A percentile compares a stretch with the other conserved stretches of the same genome.
phyloP scores from a whole-genome alignment of 805 yeast genomes.

The Spathaspora sp. region DNA sequence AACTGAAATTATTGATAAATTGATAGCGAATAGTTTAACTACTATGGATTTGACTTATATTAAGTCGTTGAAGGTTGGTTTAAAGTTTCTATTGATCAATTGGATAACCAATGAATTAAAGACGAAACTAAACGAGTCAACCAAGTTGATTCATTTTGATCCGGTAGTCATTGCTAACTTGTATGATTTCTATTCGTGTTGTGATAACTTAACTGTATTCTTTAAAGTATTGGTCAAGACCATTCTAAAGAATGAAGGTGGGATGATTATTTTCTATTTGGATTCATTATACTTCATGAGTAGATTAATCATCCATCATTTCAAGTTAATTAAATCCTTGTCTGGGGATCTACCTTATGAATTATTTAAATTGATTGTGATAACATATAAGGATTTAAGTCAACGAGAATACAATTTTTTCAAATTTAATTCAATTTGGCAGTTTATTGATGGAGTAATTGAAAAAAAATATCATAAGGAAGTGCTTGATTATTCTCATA shows the following conservation, averaged over 20 bases:
- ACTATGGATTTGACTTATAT: constrained; percentile 9
- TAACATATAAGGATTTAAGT: constrained; percentile 31
- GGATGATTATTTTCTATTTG: constrained; percentile 36
- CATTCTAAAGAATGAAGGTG: constrained; percentile 36
- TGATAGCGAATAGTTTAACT: constrained; percentile 18
- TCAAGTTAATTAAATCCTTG: constrained; percentile 30
- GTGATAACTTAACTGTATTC: constrained; percentile 40
- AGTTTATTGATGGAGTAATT: constrained; percentile 24
- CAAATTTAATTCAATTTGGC: constrained; percentile 32
- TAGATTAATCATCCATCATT: constrained; percentile 27
- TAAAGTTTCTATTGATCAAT: constrained; percentile 43
- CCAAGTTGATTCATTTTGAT: constrained; percentile 33
- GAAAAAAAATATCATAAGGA: constrained; percentile 13
- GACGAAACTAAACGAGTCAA: constrained; percentile 26
- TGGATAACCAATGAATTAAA: constrained; percentile 47
- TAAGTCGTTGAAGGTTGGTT: constrained; percentile 33
- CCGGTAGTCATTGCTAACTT: constrained; percentile 26
- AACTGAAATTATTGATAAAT: constrained; percentile 27
- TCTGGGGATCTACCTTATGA: constrained; percentile 27
- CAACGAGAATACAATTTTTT: constrained; percentile 31
- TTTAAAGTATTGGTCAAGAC: constrained; percentile 32
- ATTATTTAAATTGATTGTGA: constrained; percentile 29
- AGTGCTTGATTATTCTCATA: not conserved
- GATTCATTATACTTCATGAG: constrained; percentile 38
- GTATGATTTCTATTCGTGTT: constrained; percentile 30